Evolutionary conservation across 768 basidiomycete species (phyloP), one percentile per base, ranked within the genome.

Genomic region (Leccinum obscurum): DNA sequence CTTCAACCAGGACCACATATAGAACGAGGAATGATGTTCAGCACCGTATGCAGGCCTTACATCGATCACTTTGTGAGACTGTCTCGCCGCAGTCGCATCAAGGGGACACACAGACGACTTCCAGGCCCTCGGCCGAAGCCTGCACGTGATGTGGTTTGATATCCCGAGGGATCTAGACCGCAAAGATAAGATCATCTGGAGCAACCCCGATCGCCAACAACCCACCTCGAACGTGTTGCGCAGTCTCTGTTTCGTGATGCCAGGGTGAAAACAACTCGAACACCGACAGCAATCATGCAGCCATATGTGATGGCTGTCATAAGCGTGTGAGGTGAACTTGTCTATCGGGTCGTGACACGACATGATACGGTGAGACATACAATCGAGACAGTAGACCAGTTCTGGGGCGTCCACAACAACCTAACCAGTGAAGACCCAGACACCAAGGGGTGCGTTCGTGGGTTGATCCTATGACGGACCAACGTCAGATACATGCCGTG

Each of bases 251-350:
- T 93, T 95, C 15, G 95, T 98, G 61, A 86, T 71, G 0, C 26
- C 26, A 26, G 88, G 78, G 73, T 98, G 95, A 69, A 92, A 95
- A 73, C 94, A 96, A 54, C 84, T 77, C 6, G 88, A 77, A 72
- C 94, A 97, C 35, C 94, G 82, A 70, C 96, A 98, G 65, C 98
- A 95, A 69, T 98, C 96, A 49, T 93, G 80, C 24, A 98, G 77
- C 90, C 93, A 97, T 44, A 93, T 83, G 67, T 94, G 86, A 70
- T 96, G 93, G 70, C 95, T 98, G n/a, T 20, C 10, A 64, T 28
- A 64, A 49, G 26, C 41, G n/a, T n/a, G n/a, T 6, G 30, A n/a
- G 41, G 3, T 9, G 22, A 28, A 51, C 8, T 50, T 34, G 24
- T 51, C 53, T 41, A 26, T 51, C 35, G 17, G 34, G 50, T 59